These are phyloP conservation scores for Xerocomus spinulosus DNA, from an alignment of 768 basidiomycete species.

Conservation along the genomic window DNA sequence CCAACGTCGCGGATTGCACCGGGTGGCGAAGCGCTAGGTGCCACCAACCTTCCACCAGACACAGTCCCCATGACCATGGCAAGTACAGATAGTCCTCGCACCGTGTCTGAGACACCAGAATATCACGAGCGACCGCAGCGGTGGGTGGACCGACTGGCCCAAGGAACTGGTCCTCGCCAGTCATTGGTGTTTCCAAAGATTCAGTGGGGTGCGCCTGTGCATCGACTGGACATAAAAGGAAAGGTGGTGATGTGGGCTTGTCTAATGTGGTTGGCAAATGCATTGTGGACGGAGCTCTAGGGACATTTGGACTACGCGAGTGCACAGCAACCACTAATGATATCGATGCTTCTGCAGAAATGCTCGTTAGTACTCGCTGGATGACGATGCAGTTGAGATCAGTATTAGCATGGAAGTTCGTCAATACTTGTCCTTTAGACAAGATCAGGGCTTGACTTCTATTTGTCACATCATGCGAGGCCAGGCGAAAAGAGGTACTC, in stretches of 20 bases:
- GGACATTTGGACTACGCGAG: not conserved
- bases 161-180: slow-evolving; percentile 22
- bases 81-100: not conserved
- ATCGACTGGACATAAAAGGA: slow-evolving; percentile 39
- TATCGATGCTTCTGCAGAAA: slow-evolving; percentile 6
- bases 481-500: slow-evolving; percentile 27
- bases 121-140: slow-evolving; percentile 31
- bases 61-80: slow-evolving; percentile 7
- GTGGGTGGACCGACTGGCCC: slow-evolving; percentile 51
- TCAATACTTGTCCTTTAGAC: slow-evolving; percentile 71
- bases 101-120: slow-evolving; percentile 37
- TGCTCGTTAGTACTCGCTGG: slow-evolving; percentile 13
- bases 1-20: slow-evolving; percentile 15
- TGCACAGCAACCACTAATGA: not conserved
- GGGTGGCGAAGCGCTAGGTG: not conserved
- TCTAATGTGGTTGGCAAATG: slow-evolving; percentile 63
- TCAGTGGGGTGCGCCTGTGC: slow-evolving; percentile 30
- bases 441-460: slow-evolving; percentile 91
- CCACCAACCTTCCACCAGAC: slow-evolving; percentile 2
- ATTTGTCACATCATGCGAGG: slow-evolving; percentile 59
- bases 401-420: slow-evolving; percentile 92
- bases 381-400: slow-evolving; percentile 29
- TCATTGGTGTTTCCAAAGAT: slow-evolving; percentile 24
- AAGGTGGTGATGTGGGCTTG: slow-evolving; percentile 39
- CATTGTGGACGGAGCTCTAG: slow-evolving; percentile 46